Evolutionary conservation across 2,329 filamentous ascomycete genomes (phyloP).

Genomic region (Venturia pyrina): DNA sequence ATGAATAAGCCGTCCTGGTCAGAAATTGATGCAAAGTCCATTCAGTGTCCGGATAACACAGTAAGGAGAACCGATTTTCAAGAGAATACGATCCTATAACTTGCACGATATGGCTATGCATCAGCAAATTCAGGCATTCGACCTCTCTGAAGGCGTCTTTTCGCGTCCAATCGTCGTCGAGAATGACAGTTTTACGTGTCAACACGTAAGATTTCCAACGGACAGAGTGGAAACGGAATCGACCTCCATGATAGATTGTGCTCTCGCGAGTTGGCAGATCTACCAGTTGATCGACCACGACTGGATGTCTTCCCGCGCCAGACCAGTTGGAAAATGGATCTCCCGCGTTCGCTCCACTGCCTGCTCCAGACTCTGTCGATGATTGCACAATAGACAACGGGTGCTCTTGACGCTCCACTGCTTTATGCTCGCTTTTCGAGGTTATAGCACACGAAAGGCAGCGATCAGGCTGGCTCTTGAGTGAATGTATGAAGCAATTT

Average conservation of each 20-base stretch:
- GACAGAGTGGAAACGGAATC: not conserved
- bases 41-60: constrained; percentile 5
- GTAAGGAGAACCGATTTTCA: not conserved
- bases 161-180: not conserved
- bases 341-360: not conserved
- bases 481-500: not conserved
- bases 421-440: not conserved
- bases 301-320: not conserved
- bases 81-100: constrained; percentile 1
- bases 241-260: not conserved
- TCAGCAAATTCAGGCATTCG: not conserved
- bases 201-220: constrained; percentile 2
- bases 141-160: not conserved
- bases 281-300: not conserved
- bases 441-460: not conserved
- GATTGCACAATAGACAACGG: no score
- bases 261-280: not conserved
- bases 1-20: not conserved
- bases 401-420: not conserved
- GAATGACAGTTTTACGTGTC: constrained; percentile 1
- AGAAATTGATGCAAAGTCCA: constrained; percentile 11
- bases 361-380: no score
- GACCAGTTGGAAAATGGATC: constrained; percentile 6
- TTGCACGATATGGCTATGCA: constrained; percentile 5
- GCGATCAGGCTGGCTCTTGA: not conserved